phyloP scores from a whole-genome alignment of 2,329 filamentous ascomycete species.

The Fusarium albidum region DNA sequence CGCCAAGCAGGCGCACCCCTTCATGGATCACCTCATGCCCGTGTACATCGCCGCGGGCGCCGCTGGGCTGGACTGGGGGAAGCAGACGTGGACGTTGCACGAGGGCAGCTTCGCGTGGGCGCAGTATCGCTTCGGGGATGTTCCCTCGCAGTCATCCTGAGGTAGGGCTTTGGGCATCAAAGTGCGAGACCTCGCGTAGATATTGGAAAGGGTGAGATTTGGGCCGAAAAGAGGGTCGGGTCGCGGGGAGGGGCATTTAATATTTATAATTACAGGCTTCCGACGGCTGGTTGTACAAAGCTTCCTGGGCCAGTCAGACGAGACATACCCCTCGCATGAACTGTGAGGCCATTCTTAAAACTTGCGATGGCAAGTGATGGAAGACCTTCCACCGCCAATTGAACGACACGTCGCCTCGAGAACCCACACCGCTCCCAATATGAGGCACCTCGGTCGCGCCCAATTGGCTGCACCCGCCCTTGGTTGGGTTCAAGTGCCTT shows the following conservation, averaged over 20 bases:
- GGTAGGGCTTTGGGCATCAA: constrained; percentile 15
- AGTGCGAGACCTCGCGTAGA: background rate
- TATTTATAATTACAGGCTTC: background rate
- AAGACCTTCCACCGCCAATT: background rate
- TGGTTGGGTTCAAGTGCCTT: background rate
- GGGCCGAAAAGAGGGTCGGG: background rate
- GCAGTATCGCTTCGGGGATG: constrained; percentile 56
- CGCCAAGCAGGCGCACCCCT: constrained; percentile 57
- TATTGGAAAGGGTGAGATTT: too few species aligned
- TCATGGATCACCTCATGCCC: constrained; percentile 60
- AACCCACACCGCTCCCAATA: constrained; percentile 14
- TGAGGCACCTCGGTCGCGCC: background rate
- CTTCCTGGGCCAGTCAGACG: constrained; percentile 5
- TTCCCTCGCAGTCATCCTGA: constrained; percentile 30
- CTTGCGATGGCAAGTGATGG: background rate
- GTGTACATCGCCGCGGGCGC: constrained; percentile 57
- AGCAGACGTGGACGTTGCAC: constrained; percentile 55
- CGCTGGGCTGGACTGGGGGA: constrained; percentile 52
- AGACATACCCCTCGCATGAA: background rate
- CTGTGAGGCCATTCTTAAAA: constrained; percentile 14
- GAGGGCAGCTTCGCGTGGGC: constrained; percentile 56
- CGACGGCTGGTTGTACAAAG: background rate
- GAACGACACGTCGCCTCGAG: constrained; percentile 22
- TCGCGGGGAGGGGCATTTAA: background rate
- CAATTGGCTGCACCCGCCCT: constrained; percentile 8